These are phyloP conservation scores for Dioscorea cayenensis DNA, from an alignment of 116 monocot genomes.

Conservation along the genomic window DNA sequence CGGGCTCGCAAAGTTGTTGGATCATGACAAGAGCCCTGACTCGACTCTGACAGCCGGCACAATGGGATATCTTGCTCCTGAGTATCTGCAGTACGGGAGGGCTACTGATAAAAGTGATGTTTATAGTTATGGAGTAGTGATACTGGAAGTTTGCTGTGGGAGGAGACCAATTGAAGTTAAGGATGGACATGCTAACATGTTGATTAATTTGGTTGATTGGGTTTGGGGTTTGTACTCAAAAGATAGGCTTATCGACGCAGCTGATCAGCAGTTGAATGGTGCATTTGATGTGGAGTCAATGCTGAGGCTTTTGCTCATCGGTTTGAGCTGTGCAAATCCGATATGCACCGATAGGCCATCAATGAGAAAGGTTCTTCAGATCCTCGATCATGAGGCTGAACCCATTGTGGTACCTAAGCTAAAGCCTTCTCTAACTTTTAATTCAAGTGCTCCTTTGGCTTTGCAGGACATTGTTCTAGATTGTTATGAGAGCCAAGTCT, in stretches of 20 bases:
- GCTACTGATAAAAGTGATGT: conserved; percentile 78
- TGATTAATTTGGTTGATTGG: conserved; percentile 60
- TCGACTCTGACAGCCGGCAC: conserved; percentile 70
- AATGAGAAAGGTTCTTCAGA: conserved; percentile 62
- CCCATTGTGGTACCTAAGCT: conserved; percentile 24
- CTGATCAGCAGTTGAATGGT: conserved; percentile 38
- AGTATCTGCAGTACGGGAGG: conserved; percentile 69
- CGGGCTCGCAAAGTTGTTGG: conserved; percentile 63
- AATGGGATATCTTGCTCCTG: conserved; percentile 74
- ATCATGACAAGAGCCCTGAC: conserved; percentile 63
- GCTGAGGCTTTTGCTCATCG: conserved; percentile 57
- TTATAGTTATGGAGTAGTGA: conserved; percentile 74
- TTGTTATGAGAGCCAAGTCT: conserved; percentile 18
- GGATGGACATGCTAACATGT: conserved; percentile 5
- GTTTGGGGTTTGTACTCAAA: conserved; percentile 50
- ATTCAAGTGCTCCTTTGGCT: conserved; percentile 21
- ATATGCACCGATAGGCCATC: conserved; percentile 53
- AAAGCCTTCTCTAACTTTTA: conserved; percentile 46
- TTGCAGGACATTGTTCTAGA: conserved; percentile 49
- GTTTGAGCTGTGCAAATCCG: conserved; percentile 69
- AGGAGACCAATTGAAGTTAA: conserved; percentile 62
- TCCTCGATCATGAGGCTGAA: conserved; percentile 46
- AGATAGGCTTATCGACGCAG: conserved; percentile 49
- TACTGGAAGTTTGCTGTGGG: conserved; percentile 68
- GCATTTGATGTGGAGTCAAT: conserved; percentile 50